Evolutionary conservation across 2,329 filamentous ascomycete species (phyloP).

Genomic region (Xylogone sp.): DNA sequence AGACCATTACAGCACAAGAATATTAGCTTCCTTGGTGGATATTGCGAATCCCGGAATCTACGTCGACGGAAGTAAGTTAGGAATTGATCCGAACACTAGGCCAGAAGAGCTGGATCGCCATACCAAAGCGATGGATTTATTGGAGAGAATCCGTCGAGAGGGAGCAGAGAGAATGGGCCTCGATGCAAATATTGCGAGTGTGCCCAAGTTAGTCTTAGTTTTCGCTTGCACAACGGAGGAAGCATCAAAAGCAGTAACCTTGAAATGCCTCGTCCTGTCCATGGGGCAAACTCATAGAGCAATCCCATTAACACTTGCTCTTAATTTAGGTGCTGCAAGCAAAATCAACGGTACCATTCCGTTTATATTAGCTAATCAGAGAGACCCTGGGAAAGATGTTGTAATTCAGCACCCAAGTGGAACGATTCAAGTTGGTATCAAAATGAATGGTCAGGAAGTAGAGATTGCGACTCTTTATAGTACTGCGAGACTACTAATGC

Average conservation of each 20-base stretch:
- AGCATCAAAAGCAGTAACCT: constrained; percentile 3
- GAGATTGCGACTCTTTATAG: not conserved
- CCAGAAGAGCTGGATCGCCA: constrained; percentile 17
- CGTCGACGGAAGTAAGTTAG: constrained; percentile 43
- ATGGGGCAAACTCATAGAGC: constrained; percentile 48
- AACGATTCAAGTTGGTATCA: constrained; percentile 23
- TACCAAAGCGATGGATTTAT: constrained; percentile 25
- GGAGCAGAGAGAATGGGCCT: constrained; percentile 58
- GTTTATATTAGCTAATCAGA: constrained; percentile 13
- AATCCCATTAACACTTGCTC: constrained; percentile 47
- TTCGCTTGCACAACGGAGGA: constrained; percentile 21
- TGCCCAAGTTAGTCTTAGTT: constrained; percentile 56
- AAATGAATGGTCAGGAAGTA: constrained; percentile 5
- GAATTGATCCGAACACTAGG: constrained; percentile 39
- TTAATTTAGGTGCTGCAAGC: constrained; percentile 43
- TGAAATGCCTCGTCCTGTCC: constrained; percentile 40
- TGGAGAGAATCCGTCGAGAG: constrained; percentile 49
- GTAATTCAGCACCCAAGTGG: constrained; percentile 28
- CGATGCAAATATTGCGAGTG: constrained; percentile 33
- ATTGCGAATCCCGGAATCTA: constrained; percentile 43
- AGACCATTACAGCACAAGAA: constrained; percentile 19
- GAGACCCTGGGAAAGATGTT: constrained; percentile 3
- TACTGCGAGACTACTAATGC: not conserved
- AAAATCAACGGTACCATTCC: constrained; percentile 37
- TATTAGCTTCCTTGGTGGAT: constrained; percentile 31